Conservation (phyloP, 305 asterid species). For the Solanum hybrid region DNA sequence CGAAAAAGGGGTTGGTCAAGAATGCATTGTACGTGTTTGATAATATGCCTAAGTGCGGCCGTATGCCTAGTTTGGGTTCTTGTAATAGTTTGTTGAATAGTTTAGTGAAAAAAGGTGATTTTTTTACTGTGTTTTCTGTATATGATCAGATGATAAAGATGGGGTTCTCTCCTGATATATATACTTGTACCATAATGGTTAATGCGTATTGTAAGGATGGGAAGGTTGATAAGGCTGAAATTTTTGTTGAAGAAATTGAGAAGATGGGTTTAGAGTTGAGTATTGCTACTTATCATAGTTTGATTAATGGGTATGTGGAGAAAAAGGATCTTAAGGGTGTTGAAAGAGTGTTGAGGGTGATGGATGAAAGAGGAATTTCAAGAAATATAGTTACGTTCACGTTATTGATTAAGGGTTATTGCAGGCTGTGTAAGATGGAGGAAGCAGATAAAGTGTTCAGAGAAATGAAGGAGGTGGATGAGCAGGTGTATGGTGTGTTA, state of each 20-base stretch:
- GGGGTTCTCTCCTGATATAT: conserved; percentile 66
- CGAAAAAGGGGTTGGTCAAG: conserved; percentile 49
- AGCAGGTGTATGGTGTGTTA: conserved; percentile 55
- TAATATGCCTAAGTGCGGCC: conserved; percentile 69
- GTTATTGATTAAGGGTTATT: conserved; percentile 66
- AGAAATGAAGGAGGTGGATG: conserved; percentile 63
- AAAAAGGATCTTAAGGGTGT: conserved; percentile 49
- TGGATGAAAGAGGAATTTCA: conserved; percentile 33
- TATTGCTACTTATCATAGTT: conserved; percentile 58
- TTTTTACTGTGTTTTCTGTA: conserved; percentile 37
- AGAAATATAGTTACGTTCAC: conserved; percentile 60
- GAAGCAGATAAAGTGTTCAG: conserved; percentile 49
- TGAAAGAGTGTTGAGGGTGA: conserved; percentile 41
- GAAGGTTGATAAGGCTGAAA: conserved; percentile 40
- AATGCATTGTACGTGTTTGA: conserved; percentile 77
- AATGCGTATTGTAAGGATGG: conserved; percentile 75
- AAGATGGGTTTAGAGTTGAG: conserved; percentile 46
- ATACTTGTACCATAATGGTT: conserved; percentile 64
- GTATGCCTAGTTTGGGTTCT: conserved; percentile 59
- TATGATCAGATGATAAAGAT: conserved; percentile 61
- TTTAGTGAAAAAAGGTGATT: conserved; percentile 43
- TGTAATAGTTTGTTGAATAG: conserved; percentile 74
- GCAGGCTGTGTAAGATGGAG: conserved; percentile 54
- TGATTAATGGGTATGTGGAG: conserved; percentile 71
- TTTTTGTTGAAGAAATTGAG: conserved; percentile 56